These are phyloP conservation scores for Globisporangium solare DNA, from an alignment of 352 stramenopile genomes.

Conservation along the genomic window DNA sequence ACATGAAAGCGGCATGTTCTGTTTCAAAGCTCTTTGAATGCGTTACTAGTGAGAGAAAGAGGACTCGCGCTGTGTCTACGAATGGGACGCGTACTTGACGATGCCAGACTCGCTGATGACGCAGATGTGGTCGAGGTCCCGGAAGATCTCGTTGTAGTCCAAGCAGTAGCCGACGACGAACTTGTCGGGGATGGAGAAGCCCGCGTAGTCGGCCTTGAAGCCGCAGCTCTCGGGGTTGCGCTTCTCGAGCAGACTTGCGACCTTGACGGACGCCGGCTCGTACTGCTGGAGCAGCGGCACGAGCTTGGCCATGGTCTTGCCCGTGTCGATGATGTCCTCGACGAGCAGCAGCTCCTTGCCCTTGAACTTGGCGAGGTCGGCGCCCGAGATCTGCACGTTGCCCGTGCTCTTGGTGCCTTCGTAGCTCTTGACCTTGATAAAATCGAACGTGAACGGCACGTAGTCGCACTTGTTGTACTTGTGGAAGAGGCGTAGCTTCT, in stretches of 20 bases:
- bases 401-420: constrained; percentile 88
- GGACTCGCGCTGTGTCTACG: constrained; percentile 20
- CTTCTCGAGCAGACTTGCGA: constrained; percentile 94
- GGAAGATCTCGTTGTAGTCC: constrained; percentile 97
- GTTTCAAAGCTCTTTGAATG: too few relatives aligned
- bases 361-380: constrained; percentile 82
- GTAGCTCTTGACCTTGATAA: constrained; percentile 95
- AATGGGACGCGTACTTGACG: constrained; percentile 65
- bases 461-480: constrained; percentile 88
- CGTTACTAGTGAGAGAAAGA: too few relatives aligned
- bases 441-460: constrained; percentile 93
- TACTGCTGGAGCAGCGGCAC: constrained; percentile 82
- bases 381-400: constrained; percentile 89
- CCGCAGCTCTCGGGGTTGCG: constrained; percentile 84
- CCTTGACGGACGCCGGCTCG: constrained; percentile 79
- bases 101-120: constrained; percentile 93
- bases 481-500: constrained; percentile 79
- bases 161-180: constrained; percentile 96
- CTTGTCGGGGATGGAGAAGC: constrained; percentile 95
- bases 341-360: constrained; percentile 93
- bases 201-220: constrained; percentile 93
- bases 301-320: constrained; percentile 91
- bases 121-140: constrained; percentile 95
- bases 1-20: too few relatives aligned
- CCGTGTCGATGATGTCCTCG: constrained; percentile 98